Percentiles rank a stretch among this genome's conserved stretches.
phyloP scores from a whole-genome alignment of 139 green algal species.

The Coelastrella sp. region DNA sequence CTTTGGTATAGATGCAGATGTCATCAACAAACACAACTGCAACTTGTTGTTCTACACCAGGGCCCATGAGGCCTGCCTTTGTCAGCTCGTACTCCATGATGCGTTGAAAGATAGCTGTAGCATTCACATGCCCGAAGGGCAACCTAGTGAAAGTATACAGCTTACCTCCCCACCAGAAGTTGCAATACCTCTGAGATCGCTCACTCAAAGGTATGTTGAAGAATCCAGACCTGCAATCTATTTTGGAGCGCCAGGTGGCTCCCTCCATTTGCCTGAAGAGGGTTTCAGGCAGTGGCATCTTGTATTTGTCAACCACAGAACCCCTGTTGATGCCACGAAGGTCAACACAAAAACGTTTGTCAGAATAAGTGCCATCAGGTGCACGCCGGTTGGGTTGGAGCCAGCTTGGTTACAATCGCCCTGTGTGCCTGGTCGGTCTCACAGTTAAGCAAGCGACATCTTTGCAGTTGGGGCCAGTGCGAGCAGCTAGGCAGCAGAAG shows the following conservation, averaged over 20 bases:
- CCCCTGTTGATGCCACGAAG: constrained; percentile 46
- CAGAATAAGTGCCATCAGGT: constrained; percentile 17
- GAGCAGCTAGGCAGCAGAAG: no score
- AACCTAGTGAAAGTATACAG: constrained; percentile 32
- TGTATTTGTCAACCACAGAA: constrained; percentile 32
- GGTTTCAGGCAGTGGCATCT: constrained; percentile 41
- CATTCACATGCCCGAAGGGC: constrained; percentile 49
- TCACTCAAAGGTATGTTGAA: constrained; percentile 43
- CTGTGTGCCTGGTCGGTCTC: no score
- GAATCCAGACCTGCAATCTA: constrained; percentile 53
- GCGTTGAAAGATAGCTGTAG: constrained; percentile 32
- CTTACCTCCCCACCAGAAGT: constrained; percentile 39
- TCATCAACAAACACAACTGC: constrained; percentile 49
- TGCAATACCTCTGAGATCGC: background rate
- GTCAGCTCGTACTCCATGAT: constrained; percentile 42
- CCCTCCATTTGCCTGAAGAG: constrained; percentile 21
- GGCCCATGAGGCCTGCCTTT: background rate
- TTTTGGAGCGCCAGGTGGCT: constrained; percentile 44
- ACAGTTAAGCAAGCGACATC: no score
- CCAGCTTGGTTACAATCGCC: no score
- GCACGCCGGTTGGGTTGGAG: no score
- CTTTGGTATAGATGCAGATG: background rate
- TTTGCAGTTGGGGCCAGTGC: no score
- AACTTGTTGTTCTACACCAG: no score
- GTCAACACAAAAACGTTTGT: constrained; percentile 50